Base-by-base conservation (phyloP, 345 rosid species). In the Noccaea bulbosa region DNA sequence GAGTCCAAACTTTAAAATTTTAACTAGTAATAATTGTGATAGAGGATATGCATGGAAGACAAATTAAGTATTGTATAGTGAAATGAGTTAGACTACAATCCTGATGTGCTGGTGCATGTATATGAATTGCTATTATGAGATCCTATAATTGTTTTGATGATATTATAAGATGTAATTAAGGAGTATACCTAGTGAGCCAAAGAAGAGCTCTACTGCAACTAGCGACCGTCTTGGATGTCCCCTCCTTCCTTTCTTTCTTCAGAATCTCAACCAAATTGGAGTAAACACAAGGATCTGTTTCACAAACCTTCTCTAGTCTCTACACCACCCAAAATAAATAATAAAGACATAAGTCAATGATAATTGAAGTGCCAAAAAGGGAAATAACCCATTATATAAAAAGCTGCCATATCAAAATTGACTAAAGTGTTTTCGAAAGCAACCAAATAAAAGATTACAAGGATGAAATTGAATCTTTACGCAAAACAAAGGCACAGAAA, bases 111-210 rank as follows among this genome's bases (percentile, higher is more conserved):
- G 22, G 67, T 47, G 67, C 43, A 60, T 27, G 34, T 17, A 39
- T 27, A 39, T 8, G 32, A 50, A 4, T 12, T 70, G 34, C 2
- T 20, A 20, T 61, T 32, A 41, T 34, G 53, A 32, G 53, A 62
- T n/a, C 53, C 32, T 43, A 32, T 2, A 35, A n/a, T 3, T 34
- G 17, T 17, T 17, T 22, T 24, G 39, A 44, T 20, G 7, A 53
- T 33, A 46, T 46, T 4, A 33, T 39, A 34, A 34, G 11, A 37
- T 7, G 51, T 51, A 11, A 44, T 41, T 2, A 43, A 43, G 10
- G 35, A 51, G 8, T 50, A 62, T 74, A 94, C 99, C 97, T 89
- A 71, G 96, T 84, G 57, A 94, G 99, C 99, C 99, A 94, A 55
- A 94, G 86, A 63, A 89, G 39, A 64, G 97, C 91, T 78, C 67